Base-by-base conservation (phyloP, 192 early-diverging fungal species). In the Mortierella alpina region DNA sequence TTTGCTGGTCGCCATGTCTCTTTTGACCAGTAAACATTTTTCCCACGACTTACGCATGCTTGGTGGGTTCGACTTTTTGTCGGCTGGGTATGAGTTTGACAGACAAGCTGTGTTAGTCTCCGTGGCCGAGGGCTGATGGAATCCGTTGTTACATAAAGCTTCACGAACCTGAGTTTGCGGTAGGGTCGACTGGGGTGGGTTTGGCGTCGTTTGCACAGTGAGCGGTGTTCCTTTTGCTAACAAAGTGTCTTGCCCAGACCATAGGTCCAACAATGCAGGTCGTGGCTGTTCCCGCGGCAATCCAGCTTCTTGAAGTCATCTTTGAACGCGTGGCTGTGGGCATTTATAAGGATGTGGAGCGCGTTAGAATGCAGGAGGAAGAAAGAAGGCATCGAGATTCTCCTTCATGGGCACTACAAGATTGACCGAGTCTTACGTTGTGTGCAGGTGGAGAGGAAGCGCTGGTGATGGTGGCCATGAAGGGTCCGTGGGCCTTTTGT, bases 221-320 rank as follows among this genome's bases (percentile, higher is more conserved):
- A 12, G 50, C 72, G 6, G 61, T 42, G 55, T 58, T 58, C n/a
- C 64, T 60, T n/a, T 39, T 18, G 14, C 59, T 31, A 1, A 44
- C 56, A 61, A 63, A 40, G 40, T 50, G 22, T 59, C 52, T 45
- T 0, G 72, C 17, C 57, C 58, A 74, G 14, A 74, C 47, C 40
- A 74, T 14, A 11, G 72, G 64, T 40, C 72, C 72, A 67, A 74
- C 46, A 23, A 74, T 52, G 47, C 57, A 66, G 8, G 72, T 59
- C 4, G 72, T 74, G 13, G 58, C 64, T 9, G 64, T 51, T 6
- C 64, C 59, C 5, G 72, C 64, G 1, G 46, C 64, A 46, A 74
- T 53, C 49, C 51, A 51, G 11, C 62, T 59, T 55, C 51, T 73
- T 7, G 71, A 49, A 6, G 62, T 17, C 8, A 62, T 39, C 9